A percentile compares a stretch with the other conserved stretches of the same genome.
Conservation (phyloP, 2,329 filamentous ascomycete species). For the Pezicula radicicola region DNA sequence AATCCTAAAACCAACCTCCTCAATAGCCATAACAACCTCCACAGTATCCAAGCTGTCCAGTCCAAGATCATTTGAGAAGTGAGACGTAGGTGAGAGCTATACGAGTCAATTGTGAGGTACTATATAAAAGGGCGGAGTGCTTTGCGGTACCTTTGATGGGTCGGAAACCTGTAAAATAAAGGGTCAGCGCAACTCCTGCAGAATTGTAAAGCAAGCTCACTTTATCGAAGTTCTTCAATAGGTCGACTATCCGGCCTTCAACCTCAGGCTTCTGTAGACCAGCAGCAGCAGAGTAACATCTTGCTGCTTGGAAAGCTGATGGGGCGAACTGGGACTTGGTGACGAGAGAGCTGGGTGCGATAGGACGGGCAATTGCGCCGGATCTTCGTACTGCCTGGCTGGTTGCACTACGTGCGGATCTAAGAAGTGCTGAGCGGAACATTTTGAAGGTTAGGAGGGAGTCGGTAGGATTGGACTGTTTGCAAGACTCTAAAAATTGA, state of each 20-base stretch:
- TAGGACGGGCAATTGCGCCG: conserved; percentile 55
- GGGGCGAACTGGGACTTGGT: conserved; percentile 61
- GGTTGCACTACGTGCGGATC: conserved; percentile 59
- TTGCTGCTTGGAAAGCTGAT: conserved; percentile 64
- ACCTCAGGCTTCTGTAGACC: conserved; percentile 81
- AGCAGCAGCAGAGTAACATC: conserved; percentile 83
- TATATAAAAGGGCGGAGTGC: not conserved
- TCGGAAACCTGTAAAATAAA: conserved; percentile 59
- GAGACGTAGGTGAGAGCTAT: conserved; percentile 77
- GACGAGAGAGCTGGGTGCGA: conserved; percentile 56
- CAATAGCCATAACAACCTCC: conserved; percentile 99
- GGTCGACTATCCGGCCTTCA: conserved; percentile 85
- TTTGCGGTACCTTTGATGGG: conserved; percentile 51
- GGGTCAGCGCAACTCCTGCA: conserved; percentile 16
- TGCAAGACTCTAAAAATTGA: conserved; percentile 7
- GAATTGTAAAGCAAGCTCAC: conserved; percentile 42
- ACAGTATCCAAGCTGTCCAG: conserved; percentile 97
- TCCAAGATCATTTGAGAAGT: conserved; percentile 97
- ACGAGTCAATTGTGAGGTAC: conserved; percentile 20
- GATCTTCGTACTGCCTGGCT: conserved; percentile 47
- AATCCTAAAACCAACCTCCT: conserved; percentile 65
- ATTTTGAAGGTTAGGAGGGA: conserved; percentile 50
- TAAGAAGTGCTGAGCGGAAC: conserved; percentile 86
- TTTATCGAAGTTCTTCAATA: conserved; percentile 98
- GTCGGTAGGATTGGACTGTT: conserved; percentile 9